Base-by-base conservation (phyloP, 257 asterid genomes). In the Solanum corneliomulleri region DNA sequence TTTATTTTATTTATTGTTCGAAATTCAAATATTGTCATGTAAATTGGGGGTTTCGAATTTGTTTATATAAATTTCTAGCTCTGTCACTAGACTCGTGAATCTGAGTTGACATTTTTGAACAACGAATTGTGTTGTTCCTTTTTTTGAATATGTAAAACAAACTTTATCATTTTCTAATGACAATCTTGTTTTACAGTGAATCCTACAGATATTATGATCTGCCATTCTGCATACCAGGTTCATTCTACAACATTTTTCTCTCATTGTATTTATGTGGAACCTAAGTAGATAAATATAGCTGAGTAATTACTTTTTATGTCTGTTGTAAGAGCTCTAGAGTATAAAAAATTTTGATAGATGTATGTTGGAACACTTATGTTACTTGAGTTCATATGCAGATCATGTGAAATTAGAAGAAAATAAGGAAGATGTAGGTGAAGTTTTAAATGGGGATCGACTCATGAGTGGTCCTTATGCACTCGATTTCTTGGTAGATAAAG, bases 191-290 rank as follows among this genome's bases (percentile, higher is more conserved):
- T 60, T 92, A 35, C 94, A 94, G 97, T 85, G 97, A 95, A 90
- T 93, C 96, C 21, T 95, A 95, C 89, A 91, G 95, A 11, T 95
- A 94, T 90, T 95, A 92, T 86, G 96, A 95, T 87, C 93, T 94
- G 77, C 97, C 98, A 12, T 95, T 95, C 83, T 95, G 98, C 82
- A 89, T 91, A 31, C 93, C 95, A 89, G 98, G 97, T 95, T 88
- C 74, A 37, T 56, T 68, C 66, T 39, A 47, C 29, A 56, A 41
- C 5, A 35, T 71, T 27, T 39, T 7, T 5, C 52, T 18, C 16
- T 12, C 6, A 64, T 16, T 42, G 11, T 16, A 52, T 52, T 16
- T 15, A 49, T 15, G 21, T 49, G 35, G 35, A 33, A 33, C 35
- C 35, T 33, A 33, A 33, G 4, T 4, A 33, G 35, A 33, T 33